Percentiles rank a stretch among this genome's conserved stretches.
Conservation (phyloP, 2,329 filamentous ascomycete species). For the Fusarium pseudocircinatum region DNA sequence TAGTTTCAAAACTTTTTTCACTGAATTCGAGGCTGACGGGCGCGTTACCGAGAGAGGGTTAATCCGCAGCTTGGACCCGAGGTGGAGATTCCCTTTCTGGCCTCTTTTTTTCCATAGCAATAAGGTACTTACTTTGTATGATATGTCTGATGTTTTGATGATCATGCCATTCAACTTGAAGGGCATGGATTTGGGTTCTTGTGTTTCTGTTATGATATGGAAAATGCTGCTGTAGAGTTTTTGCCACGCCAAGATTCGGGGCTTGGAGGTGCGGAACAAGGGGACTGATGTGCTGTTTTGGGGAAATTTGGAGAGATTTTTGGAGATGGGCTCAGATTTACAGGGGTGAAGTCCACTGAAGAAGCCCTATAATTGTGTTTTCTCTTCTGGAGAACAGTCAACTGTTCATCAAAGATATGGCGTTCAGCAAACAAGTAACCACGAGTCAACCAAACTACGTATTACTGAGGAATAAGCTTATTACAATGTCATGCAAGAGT, state of each 20-base stretch:
- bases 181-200: slow-evolving; percentile 2
- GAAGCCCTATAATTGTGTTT: background rate
- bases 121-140: background rate
- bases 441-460: background rate
- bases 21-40: slow-evolving; percentile 38
- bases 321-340: background rate
- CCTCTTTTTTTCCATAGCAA: background rate
- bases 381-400: no score
- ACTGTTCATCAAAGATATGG: background rate
- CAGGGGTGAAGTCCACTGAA: background rate
- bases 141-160: background rate
- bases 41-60: slow-evolving; percentile 17
- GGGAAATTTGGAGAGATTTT: slow-evolving; percentile 16
- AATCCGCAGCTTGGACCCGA: slow-evolving; percentile 14
- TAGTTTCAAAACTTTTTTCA: slow-evolving; percentile 13
- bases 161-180: slow-evolving; percentile 1
- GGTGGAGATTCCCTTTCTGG: slow-evolving; percentile 16
- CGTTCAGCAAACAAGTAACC: background rate
- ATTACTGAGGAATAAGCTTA: background rate
- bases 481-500: slow-evolving; percentile 10
- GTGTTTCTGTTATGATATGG: background rate
- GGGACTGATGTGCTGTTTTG: background rate
- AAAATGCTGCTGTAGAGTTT: background rate
- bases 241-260: background rate
- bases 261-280: background rate